Conservation (phyloP, 169 alveolate species). For the Cryptosporidium parvum region DNA sequence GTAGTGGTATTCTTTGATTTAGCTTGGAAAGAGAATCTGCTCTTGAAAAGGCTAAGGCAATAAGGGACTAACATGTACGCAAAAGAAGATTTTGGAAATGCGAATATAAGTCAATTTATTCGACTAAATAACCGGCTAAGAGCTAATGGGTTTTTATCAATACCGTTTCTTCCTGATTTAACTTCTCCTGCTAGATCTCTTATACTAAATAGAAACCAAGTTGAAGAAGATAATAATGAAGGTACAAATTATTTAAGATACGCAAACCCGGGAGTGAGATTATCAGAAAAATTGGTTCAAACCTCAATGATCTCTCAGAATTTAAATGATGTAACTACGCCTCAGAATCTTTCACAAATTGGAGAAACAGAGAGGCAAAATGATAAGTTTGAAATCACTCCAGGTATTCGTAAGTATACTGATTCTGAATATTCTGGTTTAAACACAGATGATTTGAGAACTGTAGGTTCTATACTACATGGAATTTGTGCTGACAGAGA, state of each 20-base stretch:
- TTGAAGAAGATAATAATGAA: constrained; percentile 7
- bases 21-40: neutral
- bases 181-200: constrained; percentile 60
- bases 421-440: constrained; percentile 42
- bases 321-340: constrained; percentile 7
- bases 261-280: constrained; percentile 3
- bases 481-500: constrained; percentile 36
- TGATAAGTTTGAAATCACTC: constrained; percentile 44
- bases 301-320: constrained; percentile 16
- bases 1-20: neutral
- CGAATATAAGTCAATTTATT: constrained; percentile 49
- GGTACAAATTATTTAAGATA: constrained; percentile 3
- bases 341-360: constrained; percentile 6
- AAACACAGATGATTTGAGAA: constrained; percentile 53
- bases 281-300: constrained; percentile 32
- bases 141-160: constrained; percentile 64
- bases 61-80: neutral
- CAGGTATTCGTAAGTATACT: constrained; percentile 12
- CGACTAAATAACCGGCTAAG: constrained; percentile 45
- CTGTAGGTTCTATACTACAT: constrained; percentile 69
- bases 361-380: constrained; percentile 3
- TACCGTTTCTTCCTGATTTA: constrained; percentile 68
- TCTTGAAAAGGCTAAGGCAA: neutral
- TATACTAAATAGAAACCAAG: neutral
- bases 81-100: constrained; percentile 46